Percentiles rank a stretch among this genome's conserved stretches.
These are phyloP conservation scores for Ogataea hybrid DNA, from an alignment of 1,139 yeast genomes.

Conservation along the genomic window DNA sequence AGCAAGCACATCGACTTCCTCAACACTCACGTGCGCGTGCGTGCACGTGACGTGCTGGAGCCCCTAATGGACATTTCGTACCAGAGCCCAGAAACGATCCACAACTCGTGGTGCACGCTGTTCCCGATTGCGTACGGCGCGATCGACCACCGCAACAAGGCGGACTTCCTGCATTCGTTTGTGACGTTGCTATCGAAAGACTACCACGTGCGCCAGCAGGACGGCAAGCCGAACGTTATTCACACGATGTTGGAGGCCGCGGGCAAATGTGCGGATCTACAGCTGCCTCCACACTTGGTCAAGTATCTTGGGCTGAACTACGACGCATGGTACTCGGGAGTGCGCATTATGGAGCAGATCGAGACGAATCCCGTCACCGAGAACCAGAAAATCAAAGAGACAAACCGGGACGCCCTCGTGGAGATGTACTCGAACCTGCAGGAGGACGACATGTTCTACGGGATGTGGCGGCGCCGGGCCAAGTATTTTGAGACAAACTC, in stretches of 20 bases:
- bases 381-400: constrained; percentile 71
- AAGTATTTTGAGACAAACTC: constrained; percentile 90
- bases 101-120: constrained; percentile 78
- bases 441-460: constrained; percentile 97
- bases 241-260: constrained; percentile 82
- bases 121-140: constrained; percentile 80
- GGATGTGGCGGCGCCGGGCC: constrained; percentile 95
- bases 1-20: constrained; percentile 53
- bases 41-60: constrained; percentile 57
- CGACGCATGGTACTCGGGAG: constrained; percentile 90
- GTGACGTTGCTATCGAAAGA: constrained; percentile 84
- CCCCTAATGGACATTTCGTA: constrained; percentile 84
- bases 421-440: constrained; percentile 86
- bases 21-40: constrained; percentile 40
- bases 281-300: constrained; percentile 91
- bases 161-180: constrained; percentile 78
- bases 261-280: constrained; percentile 67
- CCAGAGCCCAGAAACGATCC: constrained; percentile 76
- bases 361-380: constrained; percentile 51
- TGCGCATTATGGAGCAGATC: constrained; percentile 75
- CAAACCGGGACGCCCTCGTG: constrained; percentile 85
- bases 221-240: constrained; percentile 82
- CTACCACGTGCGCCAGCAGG: constrained; percentile 86
- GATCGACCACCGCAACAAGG: constrained; percentile 74
- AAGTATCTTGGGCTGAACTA: constrained; percentile 86